Percentiles rank a stretch among this genome's conserved stretches.
These are phyloP conservation scores for Phytophthora ramorum DNA, from an alignment of 352 stramenopile genomes.

Conservation along the genomic window DNA sequence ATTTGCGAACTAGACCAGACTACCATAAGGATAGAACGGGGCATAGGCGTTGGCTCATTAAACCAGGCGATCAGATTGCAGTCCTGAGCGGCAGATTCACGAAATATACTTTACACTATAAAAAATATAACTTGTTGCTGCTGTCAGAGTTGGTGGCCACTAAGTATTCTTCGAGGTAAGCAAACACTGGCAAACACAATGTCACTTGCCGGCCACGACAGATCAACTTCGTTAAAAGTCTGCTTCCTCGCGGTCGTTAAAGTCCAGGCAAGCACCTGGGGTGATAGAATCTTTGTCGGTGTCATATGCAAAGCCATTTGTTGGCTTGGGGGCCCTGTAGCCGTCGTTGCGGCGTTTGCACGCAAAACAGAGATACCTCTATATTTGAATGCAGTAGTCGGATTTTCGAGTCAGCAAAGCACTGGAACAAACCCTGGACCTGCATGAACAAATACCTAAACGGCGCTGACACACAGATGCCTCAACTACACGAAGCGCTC, in stretches of 20 bases:
- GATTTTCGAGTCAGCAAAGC: conserved; percentile 1
- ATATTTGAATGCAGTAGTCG: conserved; percentile 5
- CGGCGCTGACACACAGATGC: conserved; percentile 6
- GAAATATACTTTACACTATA: too few species aligned
- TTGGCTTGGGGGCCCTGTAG: conserved; percentile 6
- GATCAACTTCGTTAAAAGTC: background rate
- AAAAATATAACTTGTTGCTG: too few species aligned
- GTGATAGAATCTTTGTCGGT: conserved; percentile 14
- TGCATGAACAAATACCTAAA: conserved; percentile 13
- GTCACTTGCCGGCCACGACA: background rate
- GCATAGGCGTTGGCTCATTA: background rate
- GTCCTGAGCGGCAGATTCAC: background rate
- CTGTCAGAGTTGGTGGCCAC: too few species aligned
- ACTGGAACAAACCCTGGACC: background rate
- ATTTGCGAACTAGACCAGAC: too few species aligned
- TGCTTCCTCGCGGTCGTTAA: background rate
- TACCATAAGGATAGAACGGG: too few species aligned
- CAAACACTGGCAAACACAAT: too few species aligned
- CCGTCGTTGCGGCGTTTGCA: conserved; percentile 9
- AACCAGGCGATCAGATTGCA: background rate
- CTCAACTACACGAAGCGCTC: background rate
- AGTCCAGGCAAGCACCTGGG: conserved; percentile 13
- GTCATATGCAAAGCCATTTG: conserved; percentile 27
- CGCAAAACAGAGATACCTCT: conserved; percentile 11
- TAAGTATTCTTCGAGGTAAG: too few species aligned